Evolutionary conservation across 805 yeast genomes (phyloP).

Genomic region (Candida broadrunensis): DNA sequence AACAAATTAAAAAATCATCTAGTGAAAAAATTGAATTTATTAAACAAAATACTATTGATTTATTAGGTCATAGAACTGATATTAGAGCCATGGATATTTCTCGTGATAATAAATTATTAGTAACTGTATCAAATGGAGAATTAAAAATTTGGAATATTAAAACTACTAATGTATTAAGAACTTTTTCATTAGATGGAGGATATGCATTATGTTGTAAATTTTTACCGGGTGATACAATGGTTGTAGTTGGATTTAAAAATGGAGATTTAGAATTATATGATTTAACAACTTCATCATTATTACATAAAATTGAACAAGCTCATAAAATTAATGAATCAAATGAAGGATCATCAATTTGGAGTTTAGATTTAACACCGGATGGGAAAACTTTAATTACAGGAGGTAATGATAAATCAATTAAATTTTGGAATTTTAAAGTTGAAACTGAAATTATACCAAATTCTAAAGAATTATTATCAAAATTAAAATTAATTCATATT

Average conservation of each 20-base stretch:
- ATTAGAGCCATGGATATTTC: conserved; percentile 80
- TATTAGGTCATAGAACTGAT: conserved; percentile 87
- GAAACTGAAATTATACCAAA: conserved; percentile 72
- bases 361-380: conserved; percentile 80
- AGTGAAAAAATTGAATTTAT: conserved; percentile 39
- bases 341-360: conserved; percentile 70
- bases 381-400: conserved; percentile 87
- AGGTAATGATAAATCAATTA: conserved; percentile 86
- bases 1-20: conserved; percentile 48
- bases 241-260: conserved; percentile 83
- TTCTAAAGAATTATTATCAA: conserved; percentile 46
- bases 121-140: conserved; percentile 88
- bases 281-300: conserved; percentile 72
- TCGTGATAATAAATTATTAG: conserved; percentile 80
- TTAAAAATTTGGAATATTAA: conserved; percentile 85
- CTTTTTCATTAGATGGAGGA: conserved; percentile 72
- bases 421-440: conserved; percentile 82
- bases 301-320: conserved; percentile 68
- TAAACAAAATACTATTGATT: conserved; percentile 60
- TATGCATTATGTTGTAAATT: conserved; percentile 79
- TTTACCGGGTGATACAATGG: conserved; percentile 86
- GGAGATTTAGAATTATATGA: conserved; percentile 86
- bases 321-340: conserved; percentile 40
- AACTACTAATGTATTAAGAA: conserved; percentile 73
- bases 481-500: conserved; percentile 63